Base-by-base conservation (phyloP, 345 rosid genomes). In the Mercurialis annua region DNA sequence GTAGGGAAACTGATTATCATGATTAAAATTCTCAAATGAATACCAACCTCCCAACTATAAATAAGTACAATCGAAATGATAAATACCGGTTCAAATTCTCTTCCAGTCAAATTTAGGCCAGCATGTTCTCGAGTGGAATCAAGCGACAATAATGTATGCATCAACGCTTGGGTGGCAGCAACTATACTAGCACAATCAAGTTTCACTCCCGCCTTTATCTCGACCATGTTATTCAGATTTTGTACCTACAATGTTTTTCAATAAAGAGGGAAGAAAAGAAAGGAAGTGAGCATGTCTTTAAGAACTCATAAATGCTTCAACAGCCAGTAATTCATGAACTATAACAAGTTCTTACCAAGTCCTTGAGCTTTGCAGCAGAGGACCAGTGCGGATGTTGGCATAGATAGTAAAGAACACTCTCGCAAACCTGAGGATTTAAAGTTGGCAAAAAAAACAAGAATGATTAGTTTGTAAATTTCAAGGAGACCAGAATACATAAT, bases 141-240 rank as follows among this genome's bases (percentile, higher is more conserved):
- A 61, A 59, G 57, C 14, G 85, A 77, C 59, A 80, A 66, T 52
- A 87, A 73, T 26, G 81, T 72, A 54, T 65, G 73, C 43, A 89
- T 77, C 76, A 92, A 73, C 75, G 73, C 67, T 70, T 78, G 73
- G 49, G 82, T 71, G 64, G 86, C 85, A 71, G 76, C 80, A 69
- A 93, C 71, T 52, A 90, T 61, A 68, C 82, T 79, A 74, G 60
- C 66, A 82, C 96, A 86, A 76, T 87, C 85, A 64, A 84, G 87
- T 81, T 84, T 93, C 63, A 65, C 78, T 81, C 73, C 78, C 31
- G 59, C 71, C 75, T 70, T 86, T 50, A 59, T 81, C 79, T 72
- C 77, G 64, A 80, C 67, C 90, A 86, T 81, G 77, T 60, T 76
- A 72, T 77, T 74, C 80, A 90, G 69, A 47, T 72, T 72, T 62